Evolutionary conservation across 768 basidiomycete genomes (phyloP), one percentile per base, ranked within the genome.

Genomic region (Phanerodontia chrysosporium): DNA sequence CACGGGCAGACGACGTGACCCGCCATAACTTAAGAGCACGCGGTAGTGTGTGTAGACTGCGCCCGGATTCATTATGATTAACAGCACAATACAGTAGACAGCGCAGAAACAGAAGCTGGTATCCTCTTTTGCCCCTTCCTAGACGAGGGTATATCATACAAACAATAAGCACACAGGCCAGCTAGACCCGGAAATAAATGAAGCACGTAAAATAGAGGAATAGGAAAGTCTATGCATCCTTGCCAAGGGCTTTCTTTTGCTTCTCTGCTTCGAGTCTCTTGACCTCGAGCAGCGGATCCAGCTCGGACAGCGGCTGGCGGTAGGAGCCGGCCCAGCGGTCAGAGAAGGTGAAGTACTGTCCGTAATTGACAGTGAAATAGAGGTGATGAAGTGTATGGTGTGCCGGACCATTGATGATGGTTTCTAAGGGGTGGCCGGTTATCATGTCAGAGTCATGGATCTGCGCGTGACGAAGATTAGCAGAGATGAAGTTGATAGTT

Each of bases 391-490:
- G 78, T 0, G 95, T 98, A 72, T 99, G 97, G 66, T 99, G 97
- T 1, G 95, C 93, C 2, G 97, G 96, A n/a, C 94, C 95, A 74
- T 98, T 99, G 75, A 99, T 95, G 70, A 90, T 74, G 59, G 80
- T 86, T 75, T 98, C 96, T 4, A 97, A 81, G 3, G 86, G 77
- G 70, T 92, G 89, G 2, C 90, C 95, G 28, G 92, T 92, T 68
- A 98, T 85, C 96, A 99, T 98, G 76, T 98, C 97, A 3, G 93
- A 95, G 73, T 99, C 97, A 70, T 99, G 96, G 65, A 99, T 99
- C 92, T 94, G 68, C 27, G 35, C 36, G 35, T n/a, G 1, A 30
- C 2, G 29, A 28, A 18, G 22, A 30, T 60, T 22, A 42, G 6
- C 39, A 42, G 39, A 18, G 51, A n/a, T n/a, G 51, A 24, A 42